Conservation (phyloP, 768 basidiomycete species). For the Mycena leptocephala region DNA sequence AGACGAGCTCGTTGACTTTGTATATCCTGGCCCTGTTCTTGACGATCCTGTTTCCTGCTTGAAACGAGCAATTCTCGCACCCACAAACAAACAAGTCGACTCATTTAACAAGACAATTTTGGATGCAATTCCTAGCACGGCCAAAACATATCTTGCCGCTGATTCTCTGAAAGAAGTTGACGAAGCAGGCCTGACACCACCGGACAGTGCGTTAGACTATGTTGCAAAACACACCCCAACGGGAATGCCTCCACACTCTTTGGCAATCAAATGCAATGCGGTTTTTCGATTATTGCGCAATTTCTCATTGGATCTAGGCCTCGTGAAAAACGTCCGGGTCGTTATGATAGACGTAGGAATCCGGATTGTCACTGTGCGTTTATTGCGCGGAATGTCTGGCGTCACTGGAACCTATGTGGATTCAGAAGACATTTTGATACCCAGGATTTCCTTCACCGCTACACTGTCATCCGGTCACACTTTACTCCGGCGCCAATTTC, state of each 20-base stretch:
- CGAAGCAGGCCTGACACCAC: constrained; percentile 21
- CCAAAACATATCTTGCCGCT: constrained; percentile 21
- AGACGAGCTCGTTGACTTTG: constrained; percentile 35
- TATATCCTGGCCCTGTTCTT: constrained; percentile 45
- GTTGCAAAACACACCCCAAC: constrained; percentile 13
- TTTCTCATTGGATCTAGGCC: constrained; percentile 51
- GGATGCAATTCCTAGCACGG: constrained; percentile 37
- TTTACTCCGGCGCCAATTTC: too few species aligned
- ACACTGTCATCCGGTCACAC: too few species aligned
- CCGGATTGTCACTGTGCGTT: constrained; percentile 31
- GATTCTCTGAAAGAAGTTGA: constrained; percentile 36
- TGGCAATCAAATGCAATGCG: constrained; percentile 49
- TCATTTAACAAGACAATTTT: constrained; percentile 52
- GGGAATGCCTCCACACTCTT: constrained; percentile 39
- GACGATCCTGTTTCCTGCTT: constrained; percentile 43
- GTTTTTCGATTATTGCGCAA: constrained; percentile 56
- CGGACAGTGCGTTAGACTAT: constrained; percentile 30
- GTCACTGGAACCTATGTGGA: too few species aligned
- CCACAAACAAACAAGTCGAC: constrained; percentile 58
- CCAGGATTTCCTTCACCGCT: too few species aligned
- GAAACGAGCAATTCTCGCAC: constrained; percentile 53
- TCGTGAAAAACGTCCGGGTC: constrained; percentile 58
- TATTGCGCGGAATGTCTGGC: constrained; percentile 13
- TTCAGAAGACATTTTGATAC: too few species aligned
- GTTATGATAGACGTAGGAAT: constrained; percentile 47